Percentiles rank a stretch among this genome's conserved stretches.
phyloP scores from a whole-genome alignment of 2,329 filamentous ascomycete species.

The Colletotrichum scovillei region DNA sequence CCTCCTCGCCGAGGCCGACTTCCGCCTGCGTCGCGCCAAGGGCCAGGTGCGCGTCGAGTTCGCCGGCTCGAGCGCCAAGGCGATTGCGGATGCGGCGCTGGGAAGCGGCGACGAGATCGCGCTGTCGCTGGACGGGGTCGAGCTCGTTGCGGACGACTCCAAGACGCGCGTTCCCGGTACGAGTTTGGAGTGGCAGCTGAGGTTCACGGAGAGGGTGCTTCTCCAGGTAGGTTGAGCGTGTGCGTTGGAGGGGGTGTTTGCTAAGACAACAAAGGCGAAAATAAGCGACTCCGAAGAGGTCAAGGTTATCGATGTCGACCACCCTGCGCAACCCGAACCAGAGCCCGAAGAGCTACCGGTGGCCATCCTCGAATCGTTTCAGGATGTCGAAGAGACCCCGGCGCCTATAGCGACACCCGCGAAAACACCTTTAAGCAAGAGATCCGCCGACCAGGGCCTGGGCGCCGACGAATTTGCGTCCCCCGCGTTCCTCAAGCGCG shows the following conservation, averaged over 20 bases:
- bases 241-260: background rate
- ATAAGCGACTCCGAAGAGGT: slow-evolving; percentile 59
- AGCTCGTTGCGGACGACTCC: slow-evolving; percentile 69
- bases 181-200: slow-evolving; percentile 69
- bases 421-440: slow-evolving; percentile 40
- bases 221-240: slow-evolving; percentile 52
- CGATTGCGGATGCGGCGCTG: slow-evolving; percentile 73
- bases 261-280: slow-evolving; percentile 50
- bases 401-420: slow-evolving; percentile 16
- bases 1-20: slow-evolving; percentile 85
- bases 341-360: slow-evolving; percentile 34
- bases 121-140: slow-evolving; percentile 75
- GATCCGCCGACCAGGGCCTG: slow-evolving; percentile 46
- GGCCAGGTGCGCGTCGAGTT: slow-evolving; percentile 88
- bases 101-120: slow-evolving; percentile 83
- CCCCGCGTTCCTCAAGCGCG: slow-evolving; percentile 82
- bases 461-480: slow-evolving; percentile 73
- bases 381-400: slow-evolving; percentile 37
- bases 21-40: slow-evolving; percentile 78
- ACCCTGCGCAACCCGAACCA: slow-evolving; percentile 42
- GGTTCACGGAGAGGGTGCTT: slow-evolving; percentile 61
- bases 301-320: slow-evolving; percentile 65
- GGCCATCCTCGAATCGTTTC: slow-evolving; percentile 35
- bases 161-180: slow-evolving; percentile 61
- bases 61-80: slow-evolving; percentile 75